A percentile compares a stretch with the other conserved stretches of the same genome.
Conservation (phyloP, 495 filamentous ascomycete genomes). For the Baudoinia panamericana region DNA sequence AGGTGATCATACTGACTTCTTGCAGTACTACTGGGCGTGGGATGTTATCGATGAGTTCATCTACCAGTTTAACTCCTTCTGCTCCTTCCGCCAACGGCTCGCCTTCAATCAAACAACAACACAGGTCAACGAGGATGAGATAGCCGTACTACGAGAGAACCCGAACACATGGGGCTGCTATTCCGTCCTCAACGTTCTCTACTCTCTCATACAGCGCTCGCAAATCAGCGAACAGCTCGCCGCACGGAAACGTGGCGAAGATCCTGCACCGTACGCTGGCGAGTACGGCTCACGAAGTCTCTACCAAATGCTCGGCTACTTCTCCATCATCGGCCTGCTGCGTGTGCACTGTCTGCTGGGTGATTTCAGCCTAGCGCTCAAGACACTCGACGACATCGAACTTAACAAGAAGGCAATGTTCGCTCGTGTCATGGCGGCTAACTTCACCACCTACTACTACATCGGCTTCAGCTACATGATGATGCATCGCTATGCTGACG, state of each 20-base stretch:
- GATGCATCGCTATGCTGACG: constrained; percentile 98
- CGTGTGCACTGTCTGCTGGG: constrained; percentile 93
- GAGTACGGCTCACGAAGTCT: constrained; percentile 87
- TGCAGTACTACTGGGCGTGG: constrained; percentile 97
- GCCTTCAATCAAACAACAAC: constrained; percentile 46
- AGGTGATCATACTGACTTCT: constrained; percentile 1
- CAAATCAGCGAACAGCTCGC: constrained; percentile 94
- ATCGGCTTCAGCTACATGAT: constrained; percentile 99
- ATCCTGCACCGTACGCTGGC: constrained; percentile 68
- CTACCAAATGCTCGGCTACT: constrained; percentile 97
- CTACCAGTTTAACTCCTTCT: constrained; percentile 99
- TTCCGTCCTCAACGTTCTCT: constrained; percentile 96
- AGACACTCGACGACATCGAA: constrained; percentile 98
- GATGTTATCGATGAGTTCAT: constrained; percentile 99
- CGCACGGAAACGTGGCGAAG: constrained; percentile 87
- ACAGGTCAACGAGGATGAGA: constrained; percentile 61
- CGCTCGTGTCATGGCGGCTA: constrained; percentile 96
- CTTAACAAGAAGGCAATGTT: constrained; percentile 99
- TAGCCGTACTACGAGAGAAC: constrained; percentile 80
- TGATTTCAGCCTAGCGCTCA: constrained; percentile 94
- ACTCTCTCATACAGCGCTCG: constrained; percentile 94
- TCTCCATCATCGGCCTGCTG: constrained; percentile 93
- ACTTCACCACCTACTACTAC: constrained; percentile 99
- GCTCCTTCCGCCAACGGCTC: constrained; percentile 81
- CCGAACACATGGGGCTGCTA: constrained; percentile 99